Evolutionary conservation across 768 basidiomycete species (phyloP).

Genomic region (Lentinula lateritia): DNA sequence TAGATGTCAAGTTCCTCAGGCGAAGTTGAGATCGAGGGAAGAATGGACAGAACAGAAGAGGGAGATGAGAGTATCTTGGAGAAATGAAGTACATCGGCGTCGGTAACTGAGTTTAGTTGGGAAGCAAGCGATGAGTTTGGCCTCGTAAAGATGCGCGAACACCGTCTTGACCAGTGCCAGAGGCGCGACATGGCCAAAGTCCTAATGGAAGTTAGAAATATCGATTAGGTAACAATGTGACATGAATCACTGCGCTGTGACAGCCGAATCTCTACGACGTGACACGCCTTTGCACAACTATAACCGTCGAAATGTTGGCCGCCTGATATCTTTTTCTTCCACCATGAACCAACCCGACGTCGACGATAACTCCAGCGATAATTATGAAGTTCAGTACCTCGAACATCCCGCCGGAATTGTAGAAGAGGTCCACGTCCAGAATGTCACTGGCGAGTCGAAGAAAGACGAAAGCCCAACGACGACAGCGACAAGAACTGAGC

Average conservation of each 20-base stretch:
- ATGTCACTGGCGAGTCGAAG: conserved; percentile 8
- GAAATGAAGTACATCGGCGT: conserved; percentile 63
- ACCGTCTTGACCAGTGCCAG: neutral
- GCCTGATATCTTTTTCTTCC: conserved; percentile 6
- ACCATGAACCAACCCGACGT: conserved; percentile 21
- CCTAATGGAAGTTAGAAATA: neutral
- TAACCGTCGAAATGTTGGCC: neutral
- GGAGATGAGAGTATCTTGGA: conserved; percentile 51
- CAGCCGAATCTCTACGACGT: neutral
- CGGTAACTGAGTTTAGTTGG: conserved; percentile 43
- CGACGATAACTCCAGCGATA: conserved; percentile 29
- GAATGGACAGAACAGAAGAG: conserved; percentile 63
- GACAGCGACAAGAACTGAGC: conserved; percentile 31
- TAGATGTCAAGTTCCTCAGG: conserved; percentile 65
- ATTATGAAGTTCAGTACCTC: conserved; percentile 19
- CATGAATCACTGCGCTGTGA: neutral
- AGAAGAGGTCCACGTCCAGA: conserved; percentile 19
- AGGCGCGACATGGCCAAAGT: neutral
- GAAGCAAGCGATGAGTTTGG: conserved; percentile 14
- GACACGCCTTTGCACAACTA: neutral
- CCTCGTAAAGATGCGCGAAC: conserved; percentile 7
- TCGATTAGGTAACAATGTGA: neutral
- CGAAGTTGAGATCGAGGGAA: conserved; percentile 42
- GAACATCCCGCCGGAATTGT: conserved; percentile 15
- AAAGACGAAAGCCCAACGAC: conserved; percentile 24